phyloP scores from a whole-genome alignment of 1,284 basidiomycete genomes.

The Rhizopogon parksii region DNA sequence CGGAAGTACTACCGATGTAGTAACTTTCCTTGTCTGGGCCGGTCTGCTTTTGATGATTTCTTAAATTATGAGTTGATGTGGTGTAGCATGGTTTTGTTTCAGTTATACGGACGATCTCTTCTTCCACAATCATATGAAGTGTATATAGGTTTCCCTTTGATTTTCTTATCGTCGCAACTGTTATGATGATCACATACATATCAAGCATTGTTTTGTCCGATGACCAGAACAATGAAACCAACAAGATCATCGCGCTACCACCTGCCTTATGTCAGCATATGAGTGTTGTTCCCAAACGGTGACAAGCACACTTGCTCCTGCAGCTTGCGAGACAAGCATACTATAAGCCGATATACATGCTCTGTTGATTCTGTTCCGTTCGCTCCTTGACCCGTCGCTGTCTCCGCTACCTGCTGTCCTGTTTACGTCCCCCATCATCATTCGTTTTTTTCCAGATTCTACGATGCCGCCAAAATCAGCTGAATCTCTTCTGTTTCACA shows the following conservation, averaged over 20 bases:
- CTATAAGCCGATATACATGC: neutral
- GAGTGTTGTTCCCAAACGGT: neutral
- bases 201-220: constrained; percentile 1
- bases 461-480: constrained; percentile 26
- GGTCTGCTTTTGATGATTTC: constrained; percentile 8
- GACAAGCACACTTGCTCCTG: neutral
- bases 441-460: neutral
- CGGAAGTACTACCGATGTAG: constrained; percentile 24
- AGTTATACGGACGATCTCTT: constrained; percentile 21
- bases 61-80: neutral
- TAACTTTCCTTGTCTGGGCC: constrained; percentile 3
- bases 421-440: too few species aligned
- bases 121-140: constrained; percentile 14
- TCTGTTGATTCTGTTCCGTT: neutral
- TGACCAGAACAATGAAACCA: neutral
- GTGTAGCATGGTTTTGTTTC: constrained; percentile 14
- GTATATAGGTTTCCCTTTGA: constrained; percentile 22
- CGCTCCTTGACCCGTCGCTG: neutral
- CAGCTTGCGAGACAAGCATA: neutral
- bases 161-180: constrained; percentile 10
- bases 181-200: constrained; percentile 1
- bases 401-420: neutral
- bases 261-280: neutral
- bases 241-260: neutral
- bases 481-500: constrained; percentile 29